Conservation (phyloP, 1,139 yeast genomes). For the Ashbya aceris region DNA sequence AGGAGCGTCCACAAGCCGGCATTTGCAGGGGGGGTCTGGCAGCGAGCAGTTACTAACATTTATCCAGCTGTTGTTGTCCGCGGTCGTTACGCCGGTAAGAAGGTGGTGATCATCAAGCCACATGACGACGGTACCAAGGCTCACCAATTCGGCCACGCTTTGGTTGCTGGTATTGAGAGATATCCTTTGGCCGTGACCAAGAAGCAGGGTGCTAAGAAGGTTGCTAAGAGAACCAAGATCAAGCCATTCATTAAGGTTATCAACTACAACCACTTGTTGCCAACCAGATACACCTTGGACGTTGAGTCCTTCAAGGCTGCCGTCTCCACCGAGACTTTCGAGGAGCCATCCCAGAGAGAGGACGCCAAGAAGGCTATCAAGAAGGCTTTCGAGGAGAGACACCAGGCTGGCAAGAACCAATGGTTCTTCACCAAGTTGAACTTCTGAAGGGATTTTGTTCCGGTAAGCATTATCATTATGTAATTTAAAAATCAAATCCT, state of each 20-base stretch:
- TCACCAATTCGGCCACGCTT: slow-evolving; percentile 99
- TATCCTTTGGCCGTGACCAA: slow-evolving; percentile 96
- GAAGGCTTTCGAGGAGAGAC: slow-evolving; percentile 99
- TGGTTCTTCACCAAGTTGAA: slow-evolving; percentile 99
- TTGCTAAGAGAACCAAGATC: slow-evolving; percentile 94
- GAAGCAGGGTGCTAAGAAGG: slow-evolving; percentile 91
- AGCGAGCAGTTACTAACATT: slow-evolving; percentile 16
- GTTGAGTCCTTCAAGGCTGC: slow-evolving; percentile 90
- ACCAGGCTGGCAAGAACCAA: slow-evolving; percentile 99
- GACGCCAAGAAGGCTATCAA: slow-evolving; percentile 98
- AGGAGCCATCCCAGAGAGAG: slow-evolving; percentile 97
- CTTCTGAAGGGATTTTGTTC: slow-evolving; percentile 49
- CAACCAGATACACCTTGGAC: slow-evolving; percentile 98
- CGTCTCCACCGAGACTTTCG: slow-evolving; percentile 88
- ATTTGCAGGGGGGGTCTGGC: no score
- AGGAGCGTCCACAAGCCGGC: no score
- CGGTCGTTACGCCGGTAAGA: slow-evolving; percentile 99
- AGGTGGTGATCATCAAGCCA: slow-evolving; percentile 98
- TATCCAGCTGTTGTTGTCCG: slow-evolving; percentile 91
- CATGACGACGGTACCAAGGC: slow-evolving; percentile 98
- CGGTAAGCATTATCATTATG: slow-evolving; percentile 8
- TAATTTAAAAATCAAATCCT: slow-evolving; percentile 7
- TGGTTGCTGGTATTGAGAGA: slow-evolving; percentile 99
- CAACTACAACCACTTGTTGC: slow-evolving; percentile 99
- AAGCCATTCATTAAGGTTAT: slow-evolving; percentile 99